These are phyloP conservation scores for Miamiensis avidus DNA, from an alignment of 169 alveolate genomes.

Conservation along the genomic window DNA sequence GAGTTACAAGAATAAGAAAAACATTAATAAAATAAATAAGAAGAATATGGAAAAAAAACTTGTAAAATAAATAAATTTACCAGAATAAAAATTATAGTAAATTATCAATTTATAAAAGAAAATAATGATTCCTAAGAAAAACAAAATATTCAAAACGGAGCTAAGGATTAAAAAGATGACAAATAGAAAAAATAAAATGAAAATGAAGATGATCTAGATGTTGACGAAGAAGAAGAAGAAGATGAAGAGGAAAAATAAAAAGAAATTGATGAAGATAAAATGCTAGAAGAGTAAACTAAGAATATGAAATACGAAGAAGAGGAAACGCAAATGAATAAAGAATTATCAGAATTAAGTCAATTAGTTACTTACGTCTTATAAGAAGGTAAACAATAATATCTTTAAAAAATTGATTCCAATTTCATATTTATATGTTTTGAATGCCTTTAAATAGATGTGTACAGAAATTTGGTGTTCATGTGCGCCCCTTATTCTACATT, in stretches of 20 bases:
- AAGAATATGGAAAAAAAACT: conserved; percentile 27
- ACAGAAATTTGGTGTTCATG: conserved; percentile 50
- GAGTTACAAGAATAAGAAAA: neutral
- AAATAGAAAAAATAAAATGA: conserved; percentile 9
- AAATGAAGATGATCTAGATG: conserved; percentile 15
- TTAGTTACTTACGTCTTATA: conserved; percentile 42
- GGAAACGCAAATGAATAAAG: conserved; percentile 51
- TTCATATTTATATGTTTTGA: no score
- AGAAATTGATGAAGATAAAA: conserved; percentile 27
- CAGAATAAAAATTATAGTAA: neutral
- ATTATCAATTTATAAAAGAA: neutral
- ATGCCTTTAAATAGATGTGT: no score
- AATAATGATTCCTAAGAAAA: neutral
- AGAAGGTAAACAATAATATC: conserved; percentile 45
- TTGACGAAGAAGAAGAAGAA: neutral
- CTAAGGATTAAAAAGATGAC: conserved; percentile 35
- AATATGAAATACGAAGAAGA: conserved; percentile 35
- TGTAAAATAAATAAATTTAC: conserved; percentile 6
- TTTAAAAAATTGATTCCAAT: no score
- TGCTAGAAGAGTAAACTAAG: no score
- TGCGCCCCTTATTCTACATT: conserved; percentile 66
- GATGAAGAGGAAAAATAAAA: conserved; percentile 2
- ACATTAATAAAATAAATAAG: conserved; percentile 20
- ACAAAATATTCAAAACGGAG: neutral
- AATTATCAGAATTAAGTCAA: conserved; percentile 24